Conservation (phyloP, 257 asterid genomes). For the Salvia splendens region DNA sequence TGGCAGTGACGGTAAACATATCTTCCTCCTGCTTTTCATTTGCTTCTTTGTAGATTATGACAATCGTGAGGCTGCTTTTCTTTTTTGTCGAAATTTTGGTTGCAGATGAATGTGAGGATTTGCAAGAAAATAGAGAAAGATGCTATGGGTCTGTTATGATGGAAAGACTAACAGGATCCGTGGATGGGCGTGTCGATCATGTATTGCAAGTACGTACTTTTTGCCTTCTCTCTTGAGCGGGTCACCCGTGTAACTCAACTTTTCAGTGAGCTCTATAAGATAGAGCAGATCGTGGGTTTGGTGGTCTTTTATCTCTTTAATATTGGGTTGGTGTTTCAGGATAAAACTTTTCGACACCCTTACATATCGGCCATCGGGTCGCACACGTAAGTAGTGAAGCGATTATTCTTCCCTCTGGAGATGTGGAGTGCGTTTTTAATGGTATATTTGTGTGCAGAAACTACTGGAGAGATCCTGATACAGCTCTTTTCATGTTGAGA, state of each 20-base stretch:
- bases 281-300: not conserved
- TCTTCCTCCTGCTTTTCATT: slow-evolving; percentile 9
- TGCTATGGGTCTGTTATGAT: slow-evolving; percentile 85
- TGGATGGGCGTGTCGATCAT: slow-evolving; percentile 84
- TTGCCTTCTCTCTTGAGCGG: not conserved
- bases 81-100: not conserved
- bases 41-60: not conserved
- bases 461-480: slow-evolving; percentile 92
- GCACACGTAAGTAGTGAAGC: slow-evolving; percentile 75
- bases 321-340: slow-evolving; percentile 50
- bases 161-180: slow-evolving; percentile 77
- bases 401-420: not conserved
- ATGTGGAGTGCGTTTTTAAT: not conserved
- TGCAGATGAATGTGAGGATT: slow-evolving; percentile 64
- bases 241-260: no score
- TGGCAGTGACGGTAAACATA: slow-evolving; percentile 50
- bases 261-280: no score
- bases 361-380: slow-evolving; percentile 85
- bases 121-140: slow-evolving; percentile 62
- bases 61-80: not conserved
- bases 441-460: slow-evolving; percentile 50
- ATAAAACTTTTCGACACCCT: slow-evolving; percentile 94
- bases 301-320: slow-evolving; percentile 18
- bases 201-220: slow-evolving; percentile 70
- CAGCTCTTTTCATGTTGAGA: slow-evolving; percentile 89